Evolutionary conservation across 73 alveolate species (phyloP).

Genomic region (Stentor roeselii): DNA sequence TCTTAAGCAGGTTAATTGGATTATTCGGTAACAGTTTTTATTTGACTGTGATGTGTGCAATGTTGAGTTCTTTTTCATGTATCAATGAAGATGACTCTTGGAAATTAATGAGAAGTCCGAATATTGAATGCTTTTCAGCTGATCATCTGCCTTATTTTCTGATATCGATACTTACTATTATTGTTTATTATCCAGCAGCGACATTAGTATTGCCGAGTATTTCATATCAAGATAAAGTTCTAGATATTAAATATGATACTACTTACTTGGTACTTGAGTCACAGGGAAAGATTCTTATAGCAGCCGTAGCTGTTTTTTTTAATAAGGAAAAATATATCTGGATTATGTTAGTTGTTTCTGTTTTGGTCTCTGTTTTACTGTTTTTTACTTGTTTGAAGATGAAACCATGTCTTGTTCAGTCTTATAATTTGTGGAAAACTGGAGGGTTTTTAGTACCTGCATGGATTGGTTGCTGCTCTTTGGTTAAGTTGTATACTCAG

Average conservation of each 20-base stretch:
- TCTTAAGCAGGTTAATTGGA: not conserved
- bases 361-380: too few species aligned
- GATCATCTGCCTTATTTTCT: conserved; percentile 27
- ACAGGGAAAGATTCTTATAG: conserved; percentile 43
- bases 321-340: not conserved
- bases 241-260: conserved; percentile 46
- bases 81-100: not conserved
- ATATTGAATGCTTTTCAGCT: not conserved
- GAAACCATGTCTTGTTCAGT: too few species aligned
- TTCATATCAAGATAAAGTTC: conserved; percentile 33
- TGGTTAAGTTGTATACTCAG: too few species aligned
- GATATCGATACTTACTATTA: conserved; percentile 26
- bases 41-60: not conserved
- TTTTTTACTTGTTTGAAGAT: too few species aligned
- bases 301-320: conserved; percentile 45
- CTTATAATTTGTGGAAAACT: too few species aligned
- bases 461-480: too few species aligned
- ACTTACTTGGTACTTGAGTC: conserved; percentile 38
- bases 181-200: conserved; percentile 50
- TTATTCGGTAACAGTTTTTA: not conserved
- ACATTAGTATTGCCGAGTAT: conserved; percentile 44
- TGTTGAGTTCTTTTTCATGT: not conserved
- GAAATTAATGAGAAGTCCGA: not conserved
- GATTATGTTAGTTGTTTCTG: not conserved
- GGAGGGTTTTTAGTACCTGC: too few species aligned